Percentiles rank a stretch among this genome's conserved stretches.
Conservation (phyloP, 176 grass and related monocot species). For the Miscanthus lutarioriparius region DNA sequence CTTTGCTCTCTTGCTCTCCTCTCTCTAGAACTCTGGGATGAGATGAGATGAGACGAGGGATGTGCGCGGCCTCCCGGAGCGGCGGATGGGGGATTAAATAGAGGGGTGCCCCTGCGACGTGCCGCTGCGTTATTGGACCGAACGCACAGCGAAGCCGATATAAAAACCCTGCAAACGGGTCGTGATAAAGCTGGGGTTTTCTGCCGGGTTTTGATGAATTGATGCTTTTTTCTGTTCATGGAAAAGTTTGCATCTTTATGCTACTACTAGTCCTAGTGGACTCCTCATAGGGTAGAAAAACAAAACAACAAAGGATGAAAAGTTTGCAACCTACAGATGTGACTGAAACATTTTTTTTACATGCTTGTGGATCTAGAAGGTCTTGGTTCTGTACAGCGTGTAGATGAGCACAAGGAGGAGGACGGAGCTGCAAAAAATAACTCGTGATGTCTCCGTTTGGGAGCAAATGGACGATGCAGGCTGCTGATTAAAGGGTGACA, state of each 20-base stretch:
- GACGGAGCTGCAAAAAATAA: neutral
- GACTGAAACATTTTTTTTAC: neutral
- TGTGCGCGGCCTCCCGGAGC: neutral
- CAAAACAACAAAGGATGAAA: neutral
- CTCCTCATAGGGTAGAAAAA: neutral
- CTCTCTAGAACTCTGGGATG: too few species aligned
- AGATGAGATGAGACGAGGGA: too few species aligned
- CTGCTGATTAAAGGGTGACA: neutral
- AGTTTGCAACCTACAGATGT: neutral
- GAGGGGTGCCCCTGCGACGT: neutral
- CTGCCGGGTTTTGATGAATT: slow-evolving; percentile 8
- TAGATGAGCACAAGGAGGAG: neutral
- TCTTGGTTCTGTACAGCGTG: neutral
- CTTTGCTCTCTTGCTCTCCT: neutral
- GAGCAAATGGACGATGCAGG: neutral
- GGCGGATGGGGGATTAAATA: slow-evolving; percentile 5
- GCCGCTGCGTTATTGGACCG: neutral
- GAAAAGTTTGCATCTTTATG: neutral
- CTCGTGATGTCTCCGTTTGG: neutral
- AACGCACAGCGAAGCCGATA: neutral
- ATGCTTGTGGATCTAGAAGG: neutral
- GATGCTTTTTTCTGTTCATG: neutral
- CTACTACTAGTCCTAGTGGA: neutral
- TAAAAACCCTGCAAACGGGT: neutral
- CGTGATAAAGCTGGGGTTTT: neutral